Percentiles rank a stretch among this genome's conserved stretches.
Conservation (phyloP, 1,284 basidiomycete species). For the Bothia castanella region DNA sequence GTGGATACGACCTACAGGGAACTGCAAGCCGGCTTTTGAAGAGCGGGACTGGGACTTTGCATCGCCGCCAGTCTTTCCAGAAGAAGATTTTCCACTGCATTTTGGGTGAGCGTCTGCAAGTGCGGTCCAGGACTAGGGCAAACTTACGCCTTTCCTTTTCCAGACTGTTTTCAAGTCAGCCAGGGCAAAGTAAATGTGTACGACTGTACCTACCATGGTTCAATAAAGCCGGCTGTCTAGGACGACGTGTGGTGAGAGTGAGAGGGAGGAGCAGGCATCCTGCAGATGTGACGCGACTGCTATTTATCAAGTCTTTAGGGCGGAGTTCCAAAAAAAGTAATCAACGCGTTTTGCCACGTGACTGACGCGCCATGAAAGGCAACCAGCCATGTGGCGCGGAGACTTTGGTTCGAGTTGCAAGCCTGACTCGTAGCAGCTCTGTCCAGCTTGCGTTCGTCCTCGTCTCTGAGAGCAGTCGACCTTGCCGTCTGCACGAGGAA, state of each 20-base stretch:
- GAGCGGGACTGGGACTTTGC: conserved; percentile 63
- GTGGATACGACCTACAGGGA: conserved; percentile 88
- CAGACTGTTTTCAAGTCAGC: conserved; percentile 38
- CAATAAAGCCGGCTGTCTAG: background rate
- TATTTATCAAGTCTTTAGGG: conserved; percentile 32
- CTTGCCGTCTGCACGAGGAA: conserved; percentile 36
- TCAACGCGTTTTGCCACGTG: conserved; percentile 36
- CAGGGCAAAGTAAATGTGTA: background rate
- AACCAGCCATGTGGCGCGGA: conserved; percentile 16
- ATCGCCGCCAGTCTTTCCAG: conserved; percentile 51
- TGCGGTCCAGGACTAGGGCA: background rate
- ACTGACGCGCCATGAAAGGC: conserved; percentile 29
- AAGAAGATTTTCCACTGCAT: conserved; percentile 54
- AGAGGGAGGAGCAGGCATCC: conserved; percentile 4
- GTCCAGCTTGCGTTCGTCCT: conserved; percentile 10
- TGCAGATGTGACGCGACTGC: conserved; percentile 20
- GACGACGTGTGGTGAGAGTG: conserved; percentile 9
- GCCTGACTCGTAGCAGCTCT: conserved; percentile 2
- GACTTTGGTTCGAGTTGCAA: conserved; percentile 16
- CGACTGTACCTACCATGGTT: conserved; percentile 23
- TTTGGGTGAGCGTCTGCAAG: conserved; percentile 2
- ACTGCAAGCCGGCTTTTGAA: conserved; percentile 74
- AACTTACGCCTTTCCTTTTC: conserved; percentile 53
- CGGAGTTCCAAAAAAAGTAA: conserved; percentile 32
- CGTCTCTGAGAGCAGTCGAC: conserved; percentile 14